A percentile compares a stretch with the other conserved stretches of the same genome.
These are phyloP conservation scores for Skeletonema potamos DNA, from an alignment of 108 stramenopile species.

Conservation along the genomic window DNA sequence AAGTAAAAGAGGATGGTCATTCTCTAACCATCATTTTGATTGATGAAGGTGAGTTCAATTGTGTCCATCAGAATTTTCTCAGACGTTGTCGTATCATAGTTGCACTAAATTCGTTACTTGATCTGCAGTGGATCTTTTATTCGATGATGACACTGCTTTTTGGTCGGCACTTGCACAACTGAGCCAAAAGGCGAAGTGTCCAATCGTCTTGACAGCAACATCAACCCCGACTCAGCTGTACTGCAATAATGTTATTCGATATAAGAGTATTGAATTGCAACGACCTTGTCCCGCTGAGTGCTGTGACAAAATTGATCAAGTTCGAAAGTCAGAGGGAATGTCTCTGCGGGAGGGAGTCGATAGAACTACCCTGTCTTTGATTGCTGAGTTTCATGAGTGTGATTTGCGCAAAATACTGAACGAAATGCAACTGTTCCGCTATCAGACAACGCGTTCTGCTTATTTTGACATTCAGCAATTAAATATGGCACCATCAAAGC, in stretches of 20 bases:
- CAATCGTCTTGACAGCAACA: constrained; percentile 77
- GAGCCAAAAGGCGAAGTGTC: constrained; percentile 71
- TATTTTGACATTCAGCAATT: neutral
- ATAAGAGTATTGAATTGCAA: constrained; percentile 28
- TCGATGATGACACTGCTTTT: constrained; percentile 79
- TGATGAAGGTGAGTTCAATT: constrained; percentile 63
- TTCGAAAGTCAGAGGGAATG: constrained; percentile 45
- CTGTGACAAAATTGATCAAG: constrained; percentile 35
- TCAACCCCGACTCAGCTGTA: constrained; percentile 35
- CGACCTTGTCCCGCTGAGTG: constrained; percentile 63
- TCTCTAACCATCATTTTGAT: constrained; percentile 73
- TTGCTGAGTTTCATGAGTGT: constrained; percentile 55
- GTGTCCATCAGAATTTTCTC: neutral
- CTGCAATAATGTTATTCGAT: constrained; percentile 23
- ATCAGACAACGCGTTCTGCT: neutral
- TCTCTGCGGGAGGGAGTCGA: constrained; percentile 11
- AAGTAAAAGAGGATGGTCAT: constrained; percentile 13
- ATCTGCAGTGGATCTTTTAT: constrained; percentile 67
- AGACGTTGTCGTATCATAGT: neutral
- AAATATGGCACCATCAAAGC: neutral
- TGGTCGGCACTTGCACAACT: constrained; percentile 68
- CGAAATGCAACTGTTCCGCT: constrained; percentile 61
- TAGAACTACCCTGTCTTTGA: neutral
- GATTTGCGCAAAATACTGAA: constrained; percentile 67
- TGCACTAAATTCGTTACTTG: neutral